These are phyloP conservation scores for Blastobotrys peoriensis DNA, from an alignment of 805 yeast species.

Conservation along the genomic window DNA sequence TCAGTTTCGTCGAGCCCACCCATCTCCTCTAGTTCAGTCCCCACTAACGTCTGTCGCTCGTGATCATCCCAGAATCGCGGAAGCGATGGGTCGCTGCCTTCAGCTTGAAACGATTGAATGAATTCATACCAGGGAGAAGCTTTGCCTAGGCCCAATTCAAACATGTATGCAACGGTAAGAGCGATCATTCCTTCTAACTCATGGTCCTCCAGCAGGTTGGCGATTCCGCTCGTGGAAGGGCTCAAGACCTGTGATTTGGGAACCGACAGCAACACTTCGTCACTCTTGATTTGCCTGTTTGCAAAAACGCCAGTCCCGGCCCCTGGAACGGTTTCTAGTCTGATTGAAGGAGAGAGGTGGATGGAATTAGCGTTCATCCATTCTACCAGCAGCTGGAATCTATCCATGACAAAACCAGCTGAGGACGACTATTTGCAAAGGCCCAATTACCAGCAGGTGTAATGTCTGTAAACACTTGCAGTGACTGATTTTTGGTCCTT, in stretches of 20 bases:
- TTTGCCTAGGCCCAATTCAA: slow-evolving; percentile 55
- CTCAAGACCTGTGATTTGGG: slow-evolving; percentile 31
- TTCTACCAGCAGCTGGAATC: slow-evolving; percentile 29
- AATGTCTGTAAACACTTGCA: too few species aligned
- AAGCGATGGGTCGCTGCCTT: slow-evolving; percentile 35
- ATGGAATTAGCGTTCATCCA: slow-evolving; percentile 57
- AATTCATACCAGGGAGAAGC: slow-evolving; percentile 78
- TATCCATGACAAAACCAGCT: too few species aligned
- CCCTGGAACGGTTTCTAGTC: slow-evolving; percentile 39
- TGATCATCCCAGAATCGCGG: slow-evolving; percentile 61
- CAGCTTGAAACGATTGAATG: slow-evolving; percentile 36
- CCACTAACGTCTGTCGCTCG: slow-evolving; percentile 39
- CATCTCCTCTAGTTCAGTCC: slow-evolving; percentile 56
- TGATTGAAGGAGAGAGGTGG: slow-evolving; percentile 47
- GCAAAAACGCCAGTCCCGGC: slow-evolving; percentile 80
- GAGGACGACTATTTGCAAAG: too few species aligned
- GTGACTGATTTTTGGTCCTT: too few species aligned
- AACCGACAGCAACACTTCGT: slow-evolving; percentile 29
- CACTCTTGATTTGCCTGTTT: slow-evolving; percentile 33
- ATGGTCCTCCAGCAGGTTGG: slow-evolving; percentile 60
- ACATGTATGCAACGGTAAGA: slow-evolving; percentile 61
- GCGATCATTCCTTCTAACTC: slow-evolving; percentile 59
- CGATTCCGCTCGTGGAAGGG: slow-evolving; percentile 41
- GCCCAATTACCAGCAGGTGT: too few species aligned
- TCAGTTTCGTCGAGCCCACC: slow-evolving; percentile 53